phyloP scores from a whole-genome alignment of 2,329 filamentous ascomycete species.

The Apiospora aurea region DNA sequence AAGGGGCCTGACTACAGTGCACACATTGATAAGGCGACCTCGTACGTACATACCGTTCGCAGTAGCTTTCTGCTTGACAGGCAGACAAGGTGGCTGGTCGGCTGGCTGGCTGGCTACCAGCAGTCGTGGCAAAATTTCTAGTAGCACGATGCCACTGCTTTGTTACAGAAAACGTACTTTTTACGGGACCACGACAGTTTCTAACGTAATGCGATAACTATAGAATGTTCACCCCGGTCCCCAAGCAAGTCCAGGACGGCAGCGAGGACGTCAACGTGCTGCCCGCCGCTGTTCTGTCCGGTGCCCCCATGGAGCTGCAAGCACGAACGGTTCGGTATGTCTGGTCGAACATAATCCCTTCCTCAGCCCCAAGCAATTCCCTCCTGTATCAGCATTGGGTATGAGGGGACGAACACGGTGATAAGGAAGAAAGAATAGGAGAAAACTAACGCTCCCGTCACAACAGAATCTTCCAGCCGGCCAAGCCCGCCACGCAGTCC shows the following conservation, averaged over 20 bases:
- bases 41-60: conserved; percentile 62
- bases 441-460: background rate
- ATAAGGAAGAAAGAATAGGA: background rate
- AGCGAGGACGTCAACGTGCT: conserved; percentile 79
- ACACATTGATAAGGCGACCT: conserved; percentile 86
- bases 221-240: conserved; percentile 90
- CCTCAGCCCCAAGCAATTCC: conserved; percentile 1
- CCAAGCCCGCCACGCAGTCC: conserved; percentile 96
- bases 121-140: background rate
- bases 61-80: background rate
- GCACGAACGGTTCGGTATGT: conserved; percentile 89
- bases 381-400: conserved; percentile 18
- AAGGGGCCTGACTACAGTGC: conserved; percentile 85
- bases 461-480: conserved; percentile 84
- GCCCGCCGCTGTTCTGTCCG: conserved; percentile 86
- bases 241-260: conserved; percentile 88
- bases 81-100: background rate
- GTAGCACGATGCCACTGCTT: background rate
- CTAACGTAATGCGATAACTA: conserved; percentile 26
- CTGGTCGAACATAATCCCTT: background rate
- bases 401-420: background rate
- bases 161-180: background rate
- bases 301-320: conserved; percentile 92
- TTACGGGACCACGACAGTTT: background rate
- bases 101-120: background rate